Conservation (phyloP, 371 early-diverging fungal species). For the Rhizopus stolonifer region DNA sequence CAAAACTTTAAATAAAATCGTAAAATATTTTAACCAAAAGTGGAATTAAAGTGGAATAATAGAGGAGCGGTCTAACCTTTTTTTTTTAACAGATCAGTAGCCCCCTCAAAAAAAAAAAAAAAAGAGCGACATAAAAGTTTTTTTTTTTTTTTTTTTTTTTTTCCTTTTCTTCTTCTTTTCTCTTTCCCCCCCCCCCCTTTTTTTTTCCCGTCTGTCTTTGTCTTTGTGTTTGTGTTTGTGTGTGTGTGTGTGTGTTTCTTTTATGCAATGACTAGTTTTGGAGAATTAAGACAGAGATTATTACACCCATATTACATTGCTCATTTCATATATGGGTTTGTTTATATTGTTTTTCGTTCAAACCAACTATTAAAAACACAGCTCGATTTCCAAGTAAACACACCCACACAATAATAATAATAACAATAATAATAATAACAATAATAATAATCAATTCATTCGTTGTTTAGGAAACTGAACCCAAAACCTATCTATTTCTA, state of each 20-base stretch:
- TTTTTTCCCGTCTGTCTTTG: too few species aligned
- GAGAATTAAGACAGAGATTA: constrained; percentile 46
- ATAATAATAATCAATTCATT: not conserved
- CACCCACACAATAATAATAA: not conserved
- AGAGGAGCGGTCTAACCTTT: too few species aligned
- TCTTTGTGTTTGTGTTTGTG: too few species aligned
- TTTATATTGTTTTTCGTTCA: constrained; percentile 21
- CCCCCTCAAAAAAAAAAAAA: too few species aligned
- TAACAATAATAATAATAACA: not conserved
- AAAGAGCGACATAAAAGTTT: too few species aligned
- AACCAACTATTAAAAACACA: constrained; percentile 5
- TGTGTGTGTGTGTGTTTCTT: too few species aligned
- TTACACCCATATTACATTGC: constrained; percentile 55
- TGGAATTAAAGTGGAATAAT: too few species aligned
- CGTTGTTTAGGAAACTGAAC: constrained; percentile 30
- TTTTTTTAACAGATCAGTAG: too few species aligned
- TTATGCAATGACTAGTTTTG: constrained; percentile 29
- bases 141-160: too few species aligned
- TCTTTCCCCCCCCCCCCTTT: too few species aligned
- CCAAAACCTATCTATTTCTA: constrained; percentile 29
- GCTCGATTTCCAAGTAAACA: constrained; percentile 21
- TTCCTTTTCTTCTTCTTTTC: too few species aligned
- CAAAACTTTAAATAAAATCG: constrained; percentile 19
- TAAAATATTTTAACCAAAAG: too few species aligned
- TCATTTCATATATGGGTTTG: constrained; percentile 38